Conservation (phyloP, 176 grass and related monocot genomes). For the Puya raimondii region DNA sequence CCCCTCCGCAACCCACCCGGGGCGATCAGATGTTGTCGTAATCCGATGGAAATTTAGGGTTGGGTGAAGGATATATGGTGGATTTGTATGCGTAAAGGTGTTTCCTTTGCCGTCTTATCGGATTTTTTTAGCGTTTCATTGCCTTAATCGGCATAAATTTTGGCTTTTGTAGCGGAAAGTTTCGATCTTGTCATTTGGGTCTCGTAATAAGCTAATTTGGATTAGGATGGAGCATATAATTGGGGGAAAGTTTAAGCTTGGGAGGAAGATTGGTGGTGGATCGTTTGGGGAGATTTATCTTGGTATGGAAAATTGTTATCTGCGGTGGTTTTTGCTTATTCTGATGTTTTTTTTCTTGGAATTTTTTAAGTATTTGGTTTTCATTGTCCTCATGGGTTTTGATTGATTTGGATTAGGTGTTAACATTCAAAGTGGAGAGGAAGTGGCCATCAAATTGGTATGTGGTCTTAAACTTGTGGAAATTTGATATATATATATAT, state of each 20-base stretch:
- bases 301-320: conserved; percentile 27
- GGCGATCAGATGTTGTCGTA: background rate
- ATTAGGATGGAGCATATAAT: conserved; percentile 65
- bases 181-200: background rate
- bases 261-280: conserved; percentile 93
- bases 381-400: background rate
- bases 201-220: background rate
- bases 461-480: background rate
- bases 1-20: no score
- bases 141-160: background rate
- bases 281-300: conserved; percentile 92
- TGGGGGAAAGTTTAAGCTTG: conserved; percentile 86
- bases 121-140: background rate
- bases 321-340: background rate
- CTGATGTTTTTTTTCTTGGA: background rate
- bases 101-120: background rate
- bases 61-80: background rate
- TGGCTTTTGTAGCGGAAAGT: background rate
- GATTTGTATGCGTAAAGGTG: background rate
- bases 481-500: no score
- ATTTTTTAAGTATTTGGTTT: background rate
- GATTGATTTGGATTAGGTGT: conserved; percentile 20
- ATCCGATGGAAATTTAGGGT: background rate
- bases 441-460: conserved; percentile 32
- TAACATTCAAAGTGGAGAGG: conserved; percentile 35